phyloP scores from a whole-genome alignment of 1,139 yeast genomes.

The Pichia sp. region DNA sequence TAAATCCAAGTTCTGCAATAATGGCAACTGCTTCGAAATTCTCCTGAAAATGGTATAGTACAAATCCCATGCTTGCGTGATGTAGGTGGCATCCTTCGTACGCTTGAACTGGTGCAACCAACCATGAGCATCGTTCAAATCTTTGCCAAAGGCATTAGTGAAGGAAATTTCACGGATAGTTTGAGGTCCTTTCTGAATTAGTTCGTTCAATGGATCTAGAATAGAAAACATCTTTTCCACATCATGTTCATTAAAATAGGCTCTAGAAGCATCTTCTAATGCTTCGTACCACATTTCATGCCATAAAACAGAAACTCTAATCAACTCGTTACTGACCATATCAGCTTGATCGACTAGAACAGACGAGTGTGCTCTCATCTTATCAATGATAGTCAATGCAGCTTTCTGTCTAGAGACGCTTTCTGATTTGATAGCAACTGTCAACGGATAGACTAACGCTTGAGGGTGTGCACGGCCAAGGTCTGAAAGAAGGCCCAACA shows the following conservation, averaged over 20 bases:
- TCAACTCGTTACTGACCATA: constrained; percentile 86
- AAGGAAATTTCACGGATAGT: constrained; percentile 92
- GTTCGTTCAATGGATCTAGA: constrained; percentile 80
- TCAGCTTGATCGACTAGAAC: constrained; percentile 87
- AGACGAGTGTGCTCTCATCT: constrained; percentile 86
- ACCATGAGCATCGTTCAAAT: constrained; percentile 85
- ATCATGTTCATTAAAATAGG: constrained; percentile 91
- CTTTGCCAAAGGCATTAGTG: constrained; percentile 90
- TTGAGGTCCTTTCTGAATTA: constrained; percentile 83
- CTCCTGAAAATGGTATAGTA: constrained; percentile 91
- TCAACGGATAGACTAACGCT: constrained; percentile 89
- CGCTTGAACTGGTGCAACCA: constrained; percentile 86
- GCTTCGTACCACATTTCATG: constrained; percentile 99
- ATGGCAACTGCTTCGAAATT: constrained; percentile 85
- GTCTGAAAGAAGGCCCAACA: constrained; percentile 78
- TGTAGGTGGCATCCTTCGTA: constrained; percentile 79
- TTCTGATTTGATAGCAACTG: constrained; percentile 94
- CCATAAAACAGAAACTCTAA: constrained; percentile 94
- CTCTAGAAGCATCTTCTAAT: constrained; percentile 90
- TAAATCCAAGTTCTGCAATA: constrained; percentile 76
- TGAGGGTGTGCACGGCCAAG: constrained; percentile 96
- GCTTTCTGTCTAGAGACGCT: constrained; percentile 86
- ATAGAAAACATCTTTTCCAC: constrained; percentile 93
- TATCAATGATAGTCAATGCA: constrained; percentile 85
- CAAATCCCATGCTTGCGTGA: constrained; percentile 97